These are phyloP conservation scores for Shiraia bambusicola DNA, from an alignment of 2,329 filamentous ascomycete species.

Conservation along the genomic window DNA sequence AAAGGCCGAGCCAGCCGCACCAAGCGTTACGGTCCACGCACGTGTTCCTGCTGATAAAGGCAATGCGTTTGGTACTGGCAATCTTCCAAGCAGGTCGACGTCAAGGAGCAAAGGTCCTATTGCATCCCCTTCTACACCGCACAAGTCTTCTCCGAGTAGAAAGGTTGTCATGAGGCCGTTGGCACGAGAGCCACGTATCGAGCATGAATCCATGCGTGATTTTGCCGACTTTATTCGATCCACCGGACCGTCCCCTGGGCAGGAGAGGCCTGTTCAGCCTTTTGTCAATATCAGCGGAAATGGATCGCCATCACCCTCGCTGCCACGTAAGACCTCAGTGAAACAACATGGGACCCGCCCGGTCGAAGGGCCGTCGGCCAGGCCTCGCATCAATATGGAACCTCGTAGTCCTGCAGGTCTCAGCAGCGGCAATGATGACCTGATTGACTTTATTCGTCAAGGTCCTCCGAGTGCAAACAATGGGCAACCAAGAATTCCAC, in stretches of 20 bases:
- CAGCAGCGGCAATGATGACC: conserved; percentile 71
- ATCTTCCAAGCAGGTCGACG: conserved; percentile 25
- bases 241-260: conserved; percentile 61
- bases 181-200: conserved; percentile 72
- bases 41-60: conserved; percentile 33
- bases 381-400: conserved; percentile 39
- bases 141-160: conserved; percentile 28
- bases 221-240: conserved; percentile 89
- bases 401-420: conserved; percentile 69
- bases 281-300: conserved; percentile 31
- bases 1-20: conserved; percentile 21
- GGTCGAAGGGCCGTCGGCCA: conserved; percentile 28
- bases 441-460: conserved; percentile 93
- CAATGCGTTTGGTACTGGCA: conserved; percentile 31
- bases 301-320: conserved; percentile 24
- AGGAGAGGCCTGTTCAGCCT: conserved; percentile 37
- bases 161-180: conserved; percentile 33
- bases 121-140: conserved; percentile 14
- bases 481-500: conserved; percentile 71
- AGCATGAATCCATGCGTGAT: conserved; percentile 72
- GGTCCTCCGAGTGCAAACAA: conserved; percentile 67
- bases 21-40: conserved; percentile 36
- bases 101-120: conserved; percentile 26
- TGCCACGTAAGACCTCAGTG: conserved; percentile 33
- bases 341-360: conserved; percentile 17